Evolutionary conservation across 495 filamentous ascomycete species (phyloP).

Genomic region (Talaromyces thailandensis): DNA sequence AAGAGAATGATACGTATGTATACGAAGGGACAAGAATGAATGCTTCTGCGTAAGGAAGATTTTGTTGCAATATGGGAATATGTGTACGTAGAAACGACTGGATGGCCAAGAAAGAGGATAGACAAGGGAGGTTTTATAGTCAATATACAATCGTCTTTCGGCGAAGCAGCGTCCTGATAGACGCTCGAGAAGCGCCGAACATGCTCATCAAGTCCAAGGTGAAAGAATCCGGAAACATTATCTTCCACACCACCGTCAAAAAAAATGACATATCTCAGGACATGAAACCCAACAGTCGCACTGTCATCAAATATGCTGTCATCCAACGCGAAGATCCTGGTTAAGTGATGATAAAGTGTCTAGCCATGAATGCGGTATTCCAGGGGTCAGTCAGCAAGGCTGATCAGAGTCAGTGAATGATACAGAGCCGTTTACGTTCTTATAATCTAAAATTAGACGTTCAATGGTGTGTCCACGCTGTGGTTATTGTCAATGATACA

Average conservation of each 20-base stretch:
- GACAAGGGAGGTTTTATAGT: background rate
- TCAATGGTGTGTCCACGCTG: background rate
- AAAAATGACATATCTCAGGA: background rate
- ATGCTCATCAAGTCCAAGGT: background rate
- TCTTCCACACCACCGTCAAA: background rate
- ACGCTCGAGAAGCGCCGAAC: background rate
- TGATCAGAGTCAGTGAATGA: background rate
- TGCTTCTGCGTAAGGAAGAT: background rate
- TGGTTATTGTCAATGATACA: background rate
- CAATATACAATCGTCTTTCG: background rate
- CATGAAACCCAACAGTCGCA: background rate
- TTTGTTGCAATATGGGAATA: background rate
- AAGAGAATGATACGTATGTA: background rate
- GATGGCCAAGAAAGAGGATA: background rate
- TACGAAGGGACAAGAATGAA: background rate
- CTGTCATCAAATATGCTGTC: background rate
- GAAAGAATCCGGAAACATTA: background rate
- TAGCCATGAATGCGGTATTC: background rate
- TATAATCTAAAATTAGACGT: background rate
- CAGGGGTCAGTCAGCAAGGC: background rate
- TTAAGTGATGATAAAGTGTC: background rate
- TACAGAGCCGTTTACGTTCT: background rate
- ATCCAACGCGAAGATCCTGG: background rate
- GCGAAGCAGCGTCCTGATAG: background rate
- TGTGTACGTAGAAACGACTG: background rate